Evolutionary conservation across 441 rosid genomes (phyloP).

Genomic region (Populus hybrid): DNA sequence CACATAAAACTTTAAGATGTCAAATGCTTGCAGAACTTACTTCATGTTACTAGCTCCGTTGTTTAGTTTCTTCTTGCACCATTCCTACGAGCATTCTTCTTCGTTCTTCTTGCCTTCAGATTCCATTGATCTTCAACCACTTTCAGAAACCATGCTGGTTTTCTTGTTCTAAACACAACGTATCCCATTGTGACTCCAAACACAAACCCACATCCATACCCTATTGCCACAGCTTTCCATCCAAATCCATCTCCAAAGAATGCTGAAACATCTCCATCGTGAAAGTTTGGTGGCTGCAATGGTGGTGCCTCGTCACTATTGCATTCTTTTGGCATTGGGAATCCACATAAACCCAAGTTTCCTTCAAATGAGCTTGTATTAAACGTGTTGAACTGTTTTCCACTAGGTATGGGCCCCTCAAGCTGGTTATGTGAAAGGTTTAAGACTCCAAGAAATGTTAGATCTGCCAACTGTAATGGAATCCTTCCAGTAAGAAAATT

Average conservation of each 20-base stretch:
- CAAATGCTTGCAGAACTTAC: too few relatives aligned
- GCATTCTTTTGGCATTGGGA: background rate
- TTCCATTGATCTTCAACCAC: too few relatives aligned
- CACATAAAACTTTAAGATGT: too few relatives aligned
- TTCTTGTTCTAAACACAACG: too few relatives aligned
- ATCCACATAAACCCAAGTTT: constrained; percentile 41
- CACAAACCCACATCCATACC: too few relatives aligned
- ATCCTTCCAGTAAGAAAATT: background rate
- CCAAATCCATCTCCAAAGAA: constrained; percentile 3
- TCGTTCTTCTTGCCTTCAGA: too few relatives aligned
- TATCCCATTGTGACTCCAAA: too few relatives aligned
- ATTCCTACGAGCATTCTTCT: too few relatives aligned
- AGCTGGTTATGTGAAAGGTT: background rate
- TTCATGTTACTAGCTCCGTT: background rate
- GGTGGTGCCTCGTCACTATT: background rate
- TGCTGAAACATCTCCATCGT: background rate
- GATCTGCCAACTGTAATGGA: background rate
- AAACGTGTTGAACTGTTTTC: constrained; percentile 15
- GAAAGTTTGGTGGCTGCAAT: background rate
- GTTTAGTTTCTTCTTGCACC: too few relatives aligned
- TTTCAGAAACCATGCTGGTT: too few relatives aligned
- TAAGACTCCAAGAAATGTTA: background rate
- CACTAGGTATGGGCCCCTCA: background rate
- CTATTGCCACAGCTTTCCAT: too few relatives aligned
- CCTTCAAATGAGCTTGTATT: too few relatives aligned